A percentile compares a stretch with the other conserved stretches of the same genome.
Evolutionary conservation across 148 eudicot genomes (phyloP).

Genomic region (Silene uniflora): DNA sequence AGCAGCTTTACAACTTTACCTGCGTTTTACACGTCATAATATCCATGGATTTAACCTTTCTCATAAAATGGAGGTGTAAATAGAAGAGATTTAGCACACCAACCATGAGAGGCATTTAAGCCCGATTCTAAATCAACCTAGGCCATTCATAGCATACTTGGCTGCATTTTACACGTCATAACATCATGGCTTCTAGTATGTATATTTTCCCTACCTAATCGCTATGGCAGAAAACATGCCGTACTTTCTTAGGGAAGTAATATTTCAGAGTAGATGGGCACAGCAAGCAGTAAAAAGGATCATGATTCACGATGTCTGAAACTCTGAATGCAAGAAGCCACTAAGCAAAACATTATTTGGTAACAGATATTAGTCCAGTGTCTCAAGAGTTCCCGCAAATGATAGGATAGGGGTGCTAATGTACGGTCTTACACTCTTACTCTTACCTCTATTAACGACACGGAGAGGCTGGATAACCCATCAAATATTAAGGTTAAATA

Average conservation of each 20-base stretch:
- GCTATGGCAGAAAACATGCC: not conserved
- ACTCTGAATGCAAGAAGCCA: not conserved
- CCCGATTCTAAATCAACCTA: not conserved
- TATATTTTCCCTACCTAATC: not conserved
- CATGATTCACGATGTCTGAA: not conserved
- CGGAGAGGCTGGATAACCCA: not conserved
- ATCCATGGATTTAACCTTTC: not conserved
- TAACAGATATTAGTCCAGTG: not conserved
- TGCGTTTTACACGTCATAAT: not conserved
- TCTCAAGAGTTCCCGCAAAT: not conserved
- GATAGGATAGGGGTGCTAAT: not conserved
- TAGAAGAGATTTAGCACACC: not conserved
- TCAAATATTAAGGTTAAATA: not conserved
- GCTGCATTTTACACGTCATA: not conserved
- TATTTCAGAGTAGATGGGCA: not conserved
- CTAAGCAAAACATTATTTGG: too few species aligned
- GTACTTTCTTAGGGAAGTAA: not conserved
- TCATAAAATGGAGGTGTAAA: not conserved
- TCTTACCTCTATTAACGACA: not conserved
- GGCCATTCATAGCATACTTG: not conserved
- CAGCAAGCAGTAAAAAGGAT: not conserved
- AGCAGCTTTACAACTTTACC: not conserved
- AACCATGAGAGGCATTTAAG: not conserved
- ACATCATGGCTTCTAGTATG: not conserved
- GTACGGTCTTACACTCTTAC: too few species aligned